Percentiles rank a stretch among this genome's conserved stretches.
phyloP scores from a whole-genome alignment of 2,329 filamentous ascomycete genomes.

The Pseudogymnoascus sp. region DNA sequence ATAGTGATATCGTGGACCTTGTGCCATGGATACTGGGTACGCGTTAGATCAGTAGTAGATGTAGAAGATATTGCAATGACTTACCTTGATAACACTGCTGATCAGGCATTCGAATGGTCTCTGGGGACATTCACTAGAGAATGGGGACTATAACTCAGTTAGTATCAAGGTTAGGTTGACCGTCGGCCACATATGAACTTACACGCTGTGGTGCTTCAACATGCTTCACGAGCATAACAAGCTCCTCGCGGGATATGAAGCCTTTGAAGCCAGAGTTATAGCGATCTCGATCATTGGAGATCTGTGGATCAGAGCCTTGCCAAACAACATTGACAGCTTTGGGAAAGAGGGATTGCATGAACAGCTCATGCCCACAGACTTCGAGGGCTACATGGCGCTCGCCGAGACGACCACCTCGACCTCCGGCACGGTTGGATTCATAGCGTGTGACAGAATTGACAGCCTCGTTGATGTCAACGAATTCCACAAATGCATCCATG shows the following conservation, averaged over 20 bases:
- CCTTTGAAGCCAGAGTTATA: constrained; percentile 48
- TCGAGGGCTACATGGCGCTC: constrained; percentile 50
- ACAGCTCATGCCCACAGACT: constrained; percentile 45
- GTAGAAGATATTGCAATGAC: not conserved
- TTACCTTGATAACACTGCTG: constrained; percentile 39
- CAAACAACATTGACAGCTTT: constrained; percentile 49
- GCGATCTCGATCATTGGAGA: constrained; percentile 32
- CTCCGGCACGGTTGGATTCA: constrained; percentile 30
- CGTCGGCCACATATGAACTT: constrained; percentile 29
- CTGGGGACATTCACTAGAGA: constrained; percentile 53
- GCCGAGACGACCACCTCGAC: constrained; percentile 44
- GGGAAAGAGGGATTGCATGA: constrained; percentile 58
- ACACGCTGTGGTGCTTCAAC: constrained; percentile 55
- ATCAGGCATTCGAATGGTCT: constrained; percentile 59
- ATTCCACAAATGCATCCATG: constrained; percentile 54
- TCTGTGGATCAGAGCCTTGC: constrained; percentile 39
- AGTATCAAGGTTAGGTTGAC: not conserved
- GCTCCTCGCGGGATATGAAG: constrained; percentile 55
- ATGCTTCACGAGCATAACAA: constrained; percentile 56
- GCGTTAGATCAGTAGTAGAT: not conserved
- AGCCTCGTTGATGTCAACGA: constrained; percentile 45
- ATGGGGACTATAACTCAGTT: constrained; percentile 43
- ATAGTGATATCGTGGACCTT: constrained; percentile 50
- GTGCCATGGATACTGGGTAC: constrained; percentile 51
- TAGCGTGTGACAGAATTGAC: constrained; percentile 44